Evolutionary conservation across 441 rosid species (phyloP).

Genomic region (Populus trichocarpa): DNA sequence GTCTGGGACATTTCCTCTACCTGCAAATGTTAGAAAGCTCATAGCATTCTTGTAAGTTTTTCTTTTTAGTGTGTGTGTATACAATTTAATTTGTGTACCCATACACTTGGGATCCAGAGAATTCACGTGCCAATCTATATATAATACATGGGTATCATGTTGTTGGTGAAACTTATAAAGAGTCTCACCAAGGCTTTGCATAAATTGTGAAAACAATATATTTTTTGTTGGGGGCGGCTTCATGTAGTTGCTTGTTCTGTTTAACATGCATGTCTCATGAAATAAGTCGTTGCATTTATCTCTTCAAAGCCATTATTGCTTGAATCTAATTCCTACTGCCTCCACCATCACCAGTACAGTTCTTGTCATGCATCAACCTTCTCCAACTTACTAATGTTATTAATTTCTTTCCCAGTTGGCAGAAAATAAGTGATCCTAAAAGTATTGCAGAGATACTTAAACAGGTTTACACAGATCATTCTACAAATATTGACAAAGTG

Average conservation of each 20-base stretch:
- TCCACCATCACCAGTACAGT: no score
- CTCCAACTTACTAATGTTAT: neutral
- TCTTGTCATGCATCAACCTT: neutral
- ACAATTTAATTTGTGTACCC: neutral
- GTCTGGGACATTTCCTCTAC: slow-evolving; percentile 92
- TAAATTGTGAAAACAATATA: neutral
- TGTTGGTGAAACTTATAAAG: neutral
- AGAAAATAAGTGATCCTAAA: slow-evolving; percentile 79
- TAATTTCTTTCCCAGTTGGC: slow-evolving; percentile 55
- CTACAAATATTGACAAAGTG: slow-evolving; percentile 73
- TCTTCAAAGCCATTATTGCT: neutral
- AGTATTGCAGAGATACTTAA: slow-evolving; percentile 77
- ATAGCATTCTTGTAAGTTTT: slow-evolving; percentile 66
- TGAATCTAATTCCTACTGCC: neutral
- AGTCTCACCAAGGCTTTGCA: neutral
- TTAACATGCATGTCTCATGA: neutral
- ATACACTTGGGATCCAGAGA: neutral
- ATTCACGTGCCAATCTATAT: neutral
- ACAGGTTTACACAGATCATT: slow-evolving; percentile 88
- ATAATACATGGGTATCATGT: neutral
- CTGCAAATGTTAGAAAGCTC: slow-evolving; percentile 65
- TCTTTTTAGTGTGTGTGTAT: neutral
- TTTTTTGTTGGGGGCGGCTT: neutral
- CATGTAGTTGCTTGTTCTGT: no score
- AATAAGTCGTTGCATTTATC: neutral